Evolutionary conservation across 2,329 filamentous ascomycete species (phyloP).

Genomic region (Lasiodiplodia theobromae): DNA sequence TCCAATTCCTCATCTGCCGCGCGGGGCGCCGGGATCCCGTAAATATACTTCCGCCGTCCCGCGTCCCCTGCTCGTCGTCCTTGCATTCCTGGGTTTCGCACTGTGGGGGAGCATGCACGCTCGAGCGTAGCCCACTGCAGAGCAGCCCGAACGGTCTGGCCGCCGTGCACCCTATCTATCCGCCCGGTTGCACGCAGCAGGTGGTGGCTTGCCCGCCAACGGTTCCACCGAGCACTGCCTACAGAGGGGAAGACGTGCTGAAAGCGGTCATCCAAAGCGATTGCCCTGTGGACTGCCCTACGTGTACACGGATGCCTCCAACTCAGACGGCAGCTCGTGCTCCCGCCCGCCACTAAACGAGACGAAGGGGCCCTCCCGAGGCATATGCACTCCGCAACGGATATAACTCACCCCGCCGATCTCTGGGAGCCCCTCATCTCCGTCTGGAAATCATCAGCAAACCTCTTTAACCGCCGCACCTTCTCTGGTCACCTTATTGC

Average conservation of each 20-base stretch:
- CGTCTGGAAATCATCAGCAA: background rate
- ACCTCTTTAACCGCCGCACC: background rate
- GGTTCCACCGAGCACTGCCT: background rate
- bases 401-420: slow-evolving; percentile 12
- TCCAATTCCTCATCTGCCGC: background rate
- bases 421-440: background rate
- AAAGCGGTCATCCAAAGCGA: background rate
- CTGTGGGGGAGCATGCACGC: background rate
- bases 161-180: background rate
- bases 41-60: background rate
- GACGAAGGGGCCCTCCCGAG: slow-evolving; percentile 18
- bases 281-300: background rate
- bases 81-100: background rate
- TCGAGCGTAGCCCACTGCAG: background rate
- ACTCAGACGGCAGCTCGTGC: slow-evolving; percentile 14
- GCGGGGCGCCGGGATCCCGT: background rate
- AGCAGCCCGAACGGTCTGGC: background rate
- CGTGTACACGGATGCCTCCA: slow-evolving; percentile 14
- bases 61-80: background rate
- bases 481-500: slow-evolving; percentile 9
- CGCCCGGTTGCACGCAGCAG: background rate
- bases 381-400: slow-evolving; percentile 19
- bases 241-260: background rate
- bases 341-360: slow-evolving; percentile 4
- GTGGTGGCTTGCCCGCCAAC: background rate